Percentiles rank a stretch among this genome's conserved stretches.
Evolutionary conservation across 1,139 yeast species (phyloP).

Genomic region (Zygosaccharomyces sapae): DNA sequence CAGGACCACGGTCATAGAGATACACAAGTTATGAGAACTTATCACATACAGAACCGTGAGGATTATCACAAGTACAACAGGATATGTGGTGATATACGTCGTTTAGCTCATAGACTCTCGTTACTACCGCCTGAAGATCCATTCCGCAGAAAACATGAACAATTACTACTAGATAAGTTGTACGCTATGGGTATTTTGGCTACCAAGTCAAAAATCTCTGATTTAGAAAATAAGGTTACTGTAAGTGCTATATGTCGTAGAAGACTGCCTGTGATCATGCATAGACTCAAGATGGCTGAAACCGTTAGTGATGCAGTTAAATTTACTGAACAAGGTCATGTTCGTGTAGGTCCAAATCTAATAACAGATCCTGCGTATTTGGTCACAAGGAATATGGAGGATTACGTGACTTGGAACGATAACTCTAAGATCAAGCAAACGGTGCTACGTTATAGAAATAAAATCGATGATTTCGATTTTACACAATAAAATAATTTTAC

Average conservation of each 20-base stretch:
- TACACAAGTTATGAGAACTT: conserved; percentile 89
- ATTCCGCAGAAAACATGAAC: conserved; percentile 81
- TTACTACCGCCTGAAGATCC: conserved; percentile 83
- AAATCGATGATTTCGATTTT: conserved; percentile 72
- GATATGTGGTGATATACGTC: conserved; percentile 85
- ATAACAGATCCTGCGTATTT: conserved; percentile 94
- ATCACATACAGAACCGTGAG: conserved; percentile 89
- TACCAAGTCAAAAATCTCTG: conserved; percentile 85
- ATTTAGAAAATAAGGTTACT: conserved; percentile 82
- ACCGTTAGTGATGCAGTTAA: conserved; percentile 84
- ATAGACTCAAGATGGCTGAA: conserved; percentile 91
- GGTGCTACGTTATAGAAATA: conserved; percentile 82
- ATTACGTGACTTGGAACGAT: conserved; percentile 96
- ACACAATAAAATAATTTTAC: conserved; percentile 36
- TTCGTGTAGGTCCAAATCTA: conserved; percentile 93
- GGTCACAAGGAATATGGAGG: conserved; percentile 90
- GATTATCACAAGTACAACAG: conserved; percentile 92
- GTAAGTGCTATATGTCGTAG: conserved; percentile 92
- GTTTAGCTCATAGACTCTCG: conserved; percentile 79
- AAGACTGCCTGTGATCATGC: conserved; percentile 92
- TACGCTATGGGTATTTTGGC: conserved; percentile 83
- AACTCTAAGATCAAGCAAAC: conserved; percentile 87
- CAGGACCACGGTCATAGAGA: conserved; percentile 95
- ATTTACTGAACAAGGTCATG: conserved; percentile 94
- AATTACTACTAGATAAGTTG: conserved; percentile 75